phyloP scores from a whole-genome alignment of 768 basidiomycete species.

The Tulasnella sp. region DNA sequence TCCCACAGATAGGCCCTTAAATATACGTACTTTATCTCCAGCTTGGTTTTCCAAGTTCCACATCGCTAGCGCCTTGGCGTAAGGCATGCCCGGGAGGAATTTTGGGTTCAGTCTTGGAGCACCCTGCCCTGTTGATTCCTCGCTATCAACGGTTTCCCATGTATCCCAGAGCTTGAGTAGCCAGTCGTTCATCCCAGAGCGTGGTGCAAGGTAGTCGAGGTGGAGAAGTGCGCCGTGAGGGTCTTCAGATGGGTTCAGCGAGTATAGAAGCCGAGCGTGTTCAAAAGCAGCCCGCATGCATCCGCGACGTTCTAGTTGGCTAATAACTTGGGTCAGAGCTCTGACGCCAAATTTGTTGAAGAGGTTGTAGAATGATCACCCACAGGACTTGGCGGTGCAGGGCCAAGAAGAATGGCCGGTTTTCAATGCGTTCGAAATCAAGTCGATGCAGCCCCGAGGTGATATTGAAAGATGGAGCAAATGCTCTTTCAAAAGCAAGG shows the following conservation, averaged over 20 bases:
- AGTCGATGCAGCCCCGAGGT: constrained; percentile 76
- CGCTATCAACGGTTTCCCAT: constrained; percentile 24
- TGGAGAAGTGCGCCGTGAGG: constrained; percentile 82
- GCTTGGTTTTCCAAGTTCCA: constrained; percentile 48
- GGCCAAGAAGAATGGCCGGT: constrained; percentile 87
- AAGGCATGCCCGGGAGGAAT: constrained; percentile 73
- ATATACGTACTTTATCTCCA: constrained; percentile 44
- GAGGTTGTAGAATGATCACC: not conserved
- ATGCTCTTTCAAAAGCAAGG: constrained; percentile 88
- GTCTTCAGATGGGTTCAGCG: constrained; percentile 81
- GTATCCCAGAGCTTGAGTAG: constrained; percentile 61
- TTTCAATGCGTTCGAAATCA: constrained; percentile 88
- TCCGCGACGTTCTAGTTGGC: constrained; percentile 83
- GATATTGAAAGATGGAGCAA: constrained; percentile 82
- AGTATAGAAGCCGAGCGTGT: constrained; percentile 78
- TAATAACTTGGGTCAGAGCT: constrained; percentile 36
- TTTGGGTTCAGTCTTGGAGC: constrained; percentile 45
- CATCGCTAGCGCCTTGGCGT: constrained; percentile 65
- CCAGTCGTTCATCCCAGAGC: constrained; percentile 78
- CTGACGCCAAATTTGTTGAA: not conserved
- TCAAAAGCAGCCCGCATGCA: constrained; percentile 88
- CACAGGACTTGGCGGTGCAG: constrained; percentile 79
- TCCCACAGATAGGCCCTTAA: constrained; percentile 30
- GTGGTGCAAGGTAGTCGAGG: constrained; percentile 81
- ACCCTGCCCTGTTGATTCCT: constrained; percentile 19